A percentile compares a stretch with the other conserved stretches of the same genome.
Conservation (phyloP, 139 green algal species). For the Diplosphaera chodatii region DNA sequence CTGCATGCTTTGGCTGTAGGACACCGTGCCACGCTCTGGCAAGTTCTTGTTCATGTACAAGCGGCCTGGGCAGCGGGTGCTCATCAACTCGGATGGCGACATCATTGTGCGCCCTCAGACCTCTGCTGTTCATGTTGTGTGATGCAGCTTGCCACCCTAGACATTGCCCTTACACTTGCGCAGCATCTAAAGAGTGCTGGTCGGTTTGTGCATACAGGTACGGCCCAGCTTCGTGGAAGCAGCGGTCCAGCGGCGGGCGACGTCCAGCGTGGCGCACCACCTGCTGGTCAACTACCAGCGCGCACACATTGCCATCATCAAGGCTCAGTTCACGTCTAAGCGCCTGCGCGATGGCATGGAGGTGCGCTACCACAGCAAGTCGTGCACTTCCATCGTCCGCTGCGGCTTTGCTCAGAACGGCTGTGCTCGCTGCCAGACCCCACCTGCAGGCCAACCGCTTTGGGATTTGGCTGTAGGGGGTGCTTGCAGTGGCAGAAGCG, state of each 20-base stretch:
- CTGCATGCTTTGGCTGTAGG: background rate
- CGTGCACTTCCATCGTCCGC: no score
- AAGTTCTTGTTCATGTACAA: conserved; percentile 40
- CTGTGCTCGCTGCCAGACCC: no score
- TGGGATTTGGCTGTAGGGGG: background rate
- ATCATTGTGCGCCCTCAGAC: conserved; percentile 14
- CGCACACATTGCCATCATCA: background rate
- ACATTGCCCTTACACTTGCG: no score
- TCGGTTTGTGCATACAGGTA: conserved; percentile 4
- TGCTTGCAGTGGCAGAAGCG: background rate
- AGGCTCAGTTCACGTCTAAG: background rate
- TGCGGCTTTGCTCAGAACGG: no score
- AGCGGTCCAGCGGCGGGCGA: conserved; percentile 2
- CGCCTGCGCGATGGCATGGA: background rate
- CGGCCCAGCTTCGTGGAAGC: conserved; percentile 33
- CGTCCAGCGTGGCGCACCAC: background rate
- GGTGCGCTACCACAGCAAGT: no score
- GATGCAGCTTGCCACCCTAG: no score
- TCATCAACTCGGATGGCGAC: conserved; percentile 40
- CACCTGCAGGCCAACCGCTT: no score
- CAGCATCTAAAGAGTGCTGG: no score
- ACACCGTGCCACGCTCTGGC: conserved; percentile 17
- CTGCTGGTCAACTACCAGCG: conserved; percentile 1
- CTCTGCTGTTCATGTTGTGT: no score
- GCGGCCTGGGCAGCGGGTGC: conserved; percentile 29